Evolutionary conservation across 768 basidiomycete genomes (phyloP).

Genomic region (Collybia sp.): DNA sequence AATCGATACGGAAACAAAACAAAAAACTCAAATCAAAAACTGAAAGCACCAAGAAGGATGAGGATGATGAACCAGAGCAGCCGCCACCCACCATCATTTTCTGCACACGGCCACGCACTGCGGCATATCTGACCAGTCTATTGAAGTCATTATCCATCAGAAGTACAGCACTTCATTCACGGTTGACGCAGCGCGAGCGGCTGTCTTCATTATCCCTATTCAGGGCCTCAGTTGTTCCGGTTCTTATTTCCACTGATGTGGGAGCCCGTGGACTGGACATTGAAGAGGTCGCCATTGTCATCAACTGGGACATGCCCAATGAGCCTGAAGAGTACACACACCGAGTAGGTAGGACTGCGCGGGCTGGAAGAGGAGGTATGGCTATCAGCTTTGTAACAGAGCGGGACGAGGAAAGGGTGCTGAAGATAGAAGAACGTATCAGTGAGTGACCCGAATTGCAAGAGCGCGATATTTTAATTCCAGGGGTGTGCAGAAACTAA

Average conservation of each 20-base stretch:
- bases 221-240: constrained; percentile 80
- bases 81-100: constrained; percentile 98
- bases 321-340: constrained; percentile 95
- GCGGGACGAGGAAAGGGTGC: constrained; percentile 79
- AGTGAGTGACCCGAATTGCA: constrained; percentile 41
- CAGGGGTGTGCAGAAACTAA: constrained; percentile 50
- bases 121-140: constrained; percentile 80
- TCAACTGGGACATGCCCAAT: constrained; percentile 95
- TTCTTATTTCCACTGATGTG: constrained; percentile 93
- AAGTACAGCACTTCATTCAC: constrained; percentile 87
- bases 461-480: background rate
- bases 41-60: constrained; percentile 21
- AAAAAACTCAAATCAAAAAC: constrained; percentile 27
- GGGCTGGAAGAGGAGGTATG: constrained; percentile 84
- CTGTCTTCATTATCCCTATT: constrained; percentile 82
- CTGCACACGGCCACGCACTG: constrained; percentile 79
- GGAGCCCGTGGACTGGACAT: constrained; percentile 95
- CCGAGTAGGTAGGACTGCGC: constrained; percentile 90
- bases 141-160: constrained; percentile 79
- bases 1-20: constrained; percentile 28
- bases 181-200: constrained; percentile 88
- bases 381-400: constrained; percentile 96
- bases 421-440: constrained; percentile 82
- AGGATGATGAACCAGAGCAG: constrained; percentile 54
- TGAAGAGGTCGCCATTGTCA: constrained; percentile 90